Evolutionary conservation across 1,139 yeast species (phyloP).

Genomic region (Hansenula anomala): DNA sequence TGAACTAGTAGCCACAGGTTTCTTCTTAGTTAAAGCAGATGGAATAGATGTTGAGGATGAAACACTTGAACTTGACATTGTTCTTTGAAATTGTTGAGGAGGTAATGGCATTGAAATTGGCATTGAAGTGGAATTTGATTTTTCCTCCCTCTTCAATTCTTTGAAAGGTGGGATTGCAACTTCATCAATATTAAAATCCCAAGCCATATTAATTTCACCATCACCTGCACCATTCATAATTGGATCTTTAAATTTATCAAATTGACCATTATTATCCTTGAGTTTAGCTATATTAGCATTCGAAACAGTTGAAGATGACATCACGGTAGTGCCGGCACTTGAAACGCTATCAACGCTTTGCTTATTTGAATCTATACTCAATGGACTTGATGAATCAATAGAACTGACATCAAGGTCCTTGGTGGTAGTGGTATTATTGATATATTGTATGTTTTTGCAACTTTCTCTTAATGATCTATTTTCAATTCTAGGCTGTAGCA

Average conservation of each 20-base stretch:
- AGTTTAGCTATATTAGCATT: not conserved
- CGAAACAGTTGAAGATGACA: not conserved
- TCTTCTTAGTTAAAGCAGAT: constrained; percentile 15
- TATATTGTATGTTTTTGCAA: constrained; percentile 15
- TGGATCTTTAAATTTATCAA: not conserved
- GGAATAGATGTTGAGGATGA: constrained; percentile 10
- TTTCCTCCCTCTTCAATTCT: not conserved
- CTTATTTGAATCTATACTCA: constrained; percentile 19
- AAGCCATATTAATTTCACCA: constrained; percentile 13
- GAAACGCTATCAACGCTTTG: constrained; percentile 12
- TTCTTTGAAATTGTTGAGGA: no score
- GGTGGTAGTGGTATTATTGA: not conserved
- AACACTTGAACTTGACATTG: constrained; percentile 5
- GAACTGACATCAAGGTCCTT: constrained; percentile 2
- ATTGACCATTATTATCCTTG: not conserved
- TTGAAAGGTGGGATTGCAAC: constrained; percentile 4
- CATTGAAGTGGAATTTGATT: not conserved
- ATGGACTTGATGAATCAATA: constrained; percentile 15
- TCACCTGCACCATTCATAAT: not conserved
- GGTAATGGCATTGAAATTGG: constrained; percentile 3
- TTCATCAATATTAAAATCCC: constrained; percentile 15
- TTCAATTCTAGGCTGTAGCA: constrained; percentile 22
- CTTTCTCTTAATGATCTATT: constrained; percentile 22
- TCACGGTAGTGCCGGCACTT: not conserved
- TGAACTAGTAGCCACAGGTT: constrained; percentile 9